phyloP scores from a whole-genome alignment of 2,329 filamentous ascomycete species.

The Didymella pomorum region DNA sequence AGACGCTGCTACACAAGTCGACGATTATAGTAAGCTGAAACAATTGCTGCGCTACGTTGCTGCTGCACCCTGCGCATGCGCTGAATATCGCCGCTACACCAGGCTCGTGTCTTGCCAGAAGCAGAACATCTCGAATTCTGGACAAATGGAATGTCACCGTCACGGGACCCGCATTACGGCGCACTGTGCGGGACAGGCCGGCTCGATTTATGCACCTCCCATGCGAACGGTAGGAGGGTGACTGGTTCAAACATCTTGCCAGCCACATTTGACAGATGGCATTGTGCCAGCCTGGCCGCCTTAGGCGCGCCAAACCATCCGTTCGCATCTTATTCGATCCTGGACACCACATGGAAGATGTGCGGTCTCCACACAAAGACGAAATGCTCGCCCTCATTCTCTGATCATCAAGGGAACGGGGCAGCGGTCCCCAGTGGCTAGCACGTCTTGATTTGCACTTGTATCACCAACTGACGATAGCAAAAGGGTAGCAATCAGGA shows the following conservation, averaged over 20 bases:
- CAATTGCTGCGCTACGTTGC: constrained; percentile 29
- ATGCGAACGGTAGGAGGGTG: constrained; percentile 44
- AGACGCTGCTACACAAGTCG: constrained; percentile 37
- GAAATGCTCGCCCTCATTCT: constrained; percentile 16
- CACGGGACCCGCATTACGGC: constrained; percentile 39
- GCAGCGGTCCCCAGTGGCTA: constrained; percentile 25
- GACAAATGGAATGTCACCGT: constrained; percentile 25
- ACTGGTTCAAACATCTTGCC: constrained; percentile 23
- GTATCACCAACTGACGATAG: constrained; percentile 42
- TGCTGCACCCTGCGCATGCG: constrained; percentile 26
- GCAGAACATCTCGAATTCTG: constrained; percentile 7
- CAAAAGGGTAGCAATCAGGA: constrained; percentile 28
- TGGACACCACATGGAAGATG: constrained; percentile 19
- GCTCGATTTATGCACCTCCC: constrained; percentile 34
- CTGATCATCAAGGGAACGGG: constrained; percentile 33
- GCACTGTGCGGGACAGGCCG: constrained; percentile 32
- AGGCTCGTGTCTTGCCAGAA: constrained; percentile 17
- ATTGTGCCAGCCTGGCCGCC: constrained; percentile 30
- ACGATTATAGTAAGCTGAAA: constrained; percentile 42
- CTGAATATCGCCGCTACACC: constrained; percentile 26
- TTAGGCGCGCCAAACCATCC: constrained; percentile 48
- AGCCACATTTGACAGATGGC: constrained; percentile 36
- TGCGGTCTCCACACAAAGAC: constrained; percentile 12
- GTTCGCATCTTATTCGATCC: constrained; percentile 46
- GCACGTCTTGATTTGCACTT: constrained; percentile 29